Percentiles rank a stretch among this genome's conserved stretches.
phyloP scores from a whole-genome alignment of 768 basidiomycete genomes.

The Cystofilobasidium capitatum region DNA sequence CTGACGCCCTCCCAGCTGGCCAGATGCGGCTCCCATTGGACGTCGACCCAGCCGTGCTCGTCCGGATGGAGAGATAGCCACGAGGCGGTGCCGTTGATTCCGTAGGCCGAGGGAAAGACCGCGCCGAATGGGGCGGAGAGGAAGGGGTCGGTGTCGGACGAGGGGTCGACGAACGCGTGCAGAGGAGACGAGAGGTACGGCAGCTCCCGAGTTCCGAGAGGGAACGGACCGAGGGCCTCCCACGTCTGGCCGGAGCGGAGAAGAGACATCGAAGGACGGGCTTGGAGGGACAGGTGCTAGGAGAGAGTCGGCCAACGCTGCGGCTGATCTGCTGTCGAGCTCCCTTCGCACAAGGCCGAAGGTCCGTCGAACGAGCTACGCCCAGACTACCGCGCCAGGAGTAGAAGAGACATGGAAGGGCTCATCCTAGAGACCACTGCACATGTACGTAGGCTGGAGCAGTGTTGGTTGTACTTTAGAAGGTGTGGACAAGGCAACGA shows the following conservation, averaged over 20 bases:
- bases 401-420: no score
- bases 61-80: constrained; percentile 14
- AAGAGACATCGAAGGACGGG: not conserved
- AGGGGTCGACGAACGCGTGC: constrained; percentile 45
- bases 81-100: constrained; percentile 47
- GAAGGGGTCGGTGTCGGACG: constrained; percentile 8
- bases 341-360: no score
- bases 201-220: constrained; percentile 72
- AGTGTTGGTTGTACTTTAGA: no score
- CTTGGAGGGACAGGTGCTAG: no score
- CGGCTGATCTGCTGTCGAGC: no score
- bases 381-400: no score
- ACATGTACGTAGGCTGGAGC: no score
- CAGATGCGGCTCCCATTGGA: not conserved
- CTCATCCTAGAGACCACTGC: no score
- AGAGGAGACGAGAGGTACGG: constrained; percentile 63
- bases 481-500: no score
- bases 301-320: no score
- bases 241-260: not conserved
- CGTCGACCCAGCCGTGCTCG: constrained; percentile 5
- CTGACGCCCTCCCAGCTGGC: constrained; percentile 63
- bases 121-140: constrained; percentile 31
- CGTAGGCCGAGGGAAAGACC: constrained; percentile 57
- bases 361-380: no score
- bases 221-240: constrained; percentile 65